Evolutionary conservation across 805 yeast species (phyloP).

Genomic region (Kluyveromyces aestuarii): DNA sequence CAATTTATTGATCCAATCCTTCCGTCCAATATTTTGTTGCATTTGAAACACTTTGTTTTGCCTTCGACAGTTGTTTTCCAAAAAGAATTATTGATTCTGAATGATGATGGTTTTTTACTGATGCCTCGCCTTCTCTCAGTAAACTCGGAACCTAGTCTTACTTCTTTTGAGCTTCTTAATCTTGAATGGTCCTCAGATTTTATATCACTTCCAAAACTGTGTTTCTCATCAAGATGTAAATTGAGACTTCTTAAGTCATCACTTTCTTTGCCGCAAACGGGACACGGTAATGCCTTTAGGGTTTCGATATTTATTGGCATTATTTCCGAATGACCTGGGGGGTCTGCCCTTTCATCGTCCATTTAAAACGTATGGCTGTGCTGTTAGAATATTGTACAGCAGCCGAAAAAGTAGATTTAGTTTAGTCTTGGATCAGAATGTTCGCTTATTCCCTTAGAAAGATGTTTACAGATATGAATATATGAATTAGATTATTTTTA

Average conservation of each 20-base stretch:
- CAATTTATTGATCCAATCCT: slow-evolving; percentile 43
- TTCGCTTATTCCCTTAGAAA: neutral
- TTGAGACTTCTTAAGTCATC: slow-evolving; percentile 47
- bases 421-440: neutral
- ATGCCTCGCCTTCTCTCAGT: slow-evolving; percentile 27
- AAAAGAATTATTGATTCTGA: slow-evolving; percentile 45
- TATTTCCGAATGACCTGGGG: neutral
- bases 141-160: slow-evolving; percentile 15
- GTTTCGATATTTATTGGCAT: neutral
- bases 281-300: slow-evolving; percentile 36
- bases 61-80: slow-evolving; percentile 14
- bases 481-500: too few species aligned
- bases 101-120: neutral
- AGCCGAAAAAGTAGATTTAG: too few species aligned
- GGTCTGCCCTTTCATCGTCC: neutral
- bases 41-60: slow-evolving; percentile 25
- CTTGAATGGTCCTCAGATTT: neutral
- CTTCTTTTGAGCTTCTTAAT: neutral
- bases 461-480: too few species aligned
- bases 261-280: slow-evolving; percentile 60
- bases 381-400: too few species aligned
- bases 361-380: neutral
- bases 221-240: slow-evolving; percentile 64
- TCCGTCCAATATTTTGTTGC: slow-evolving; percentile 52
- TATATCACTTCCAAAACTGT: slow-evolving; percentile 30